Evolutionary conservation across 1,284 basidiomycete species (phyloP).

Genomic region (Porogramme epimiltina): DNA sequence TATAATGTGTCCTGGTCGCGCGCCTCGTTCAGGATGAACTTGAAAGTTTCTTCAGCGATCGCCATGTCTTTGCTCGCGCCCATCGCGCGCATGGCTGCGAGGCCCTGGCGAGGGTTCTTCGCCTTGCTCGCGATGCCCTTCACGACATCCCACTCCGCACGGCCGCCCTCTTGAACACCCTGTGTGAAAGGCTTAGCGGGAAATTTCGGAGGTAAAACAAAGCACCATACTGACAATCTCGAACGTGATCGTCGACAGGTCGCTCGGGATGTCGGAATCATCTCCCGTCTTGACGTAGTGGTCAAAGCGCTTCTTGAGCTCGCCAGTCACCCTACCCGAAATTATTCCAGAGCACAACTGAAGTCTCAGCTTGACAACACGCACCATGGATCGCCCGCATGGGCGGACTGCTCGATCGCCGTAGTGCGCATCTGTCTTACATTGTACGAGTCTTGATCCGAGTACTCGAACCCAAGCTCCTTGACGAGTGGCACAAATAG

Average conservation of each 20-base stretch:
- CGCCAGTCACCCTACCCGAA: constrained; percentile 64
- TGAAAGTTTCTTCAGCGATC: constrained; percentile 60
- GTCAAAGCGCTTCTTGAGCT: constrained; percentile 77
- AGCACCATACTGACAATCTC: constrained; percentile 45
- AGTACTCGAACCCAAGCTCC: constrained; percentile 80
- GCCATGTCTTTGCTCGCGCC: constrained; percentile 44
- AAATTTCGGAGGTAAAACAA: background rate
- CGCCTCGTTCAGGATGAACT: constrained; percentile 55
- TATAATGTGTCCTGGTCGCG: constrained; percentile 69
- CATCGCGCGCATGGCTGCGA: constrained; percentile 67
- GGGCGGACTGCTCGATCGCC: constrained; percentile 72
- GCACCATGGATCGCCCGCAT: constrained; percentile 61
- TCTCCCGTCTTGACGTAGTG: constrained; percentile 75
- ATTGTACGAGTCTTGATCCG: constrained; percentile 70
- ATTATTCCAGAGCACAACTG: background rate
- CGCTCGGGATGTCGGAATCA: constrained; percentile 79
- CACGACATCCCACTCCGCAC: constrained; percentile 77
- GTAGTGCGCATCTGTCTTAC: constrained; percentile 77
- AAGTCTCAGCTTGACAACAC: constrained; percentile 2
- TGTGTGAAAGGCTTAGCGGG: constrained; percentile 36
- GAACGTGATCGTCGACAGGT: constrained; percentile 64
- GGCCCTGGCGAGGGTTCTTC: constrained; percentile 70
- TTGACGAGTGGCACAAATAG: constrained; percentile 83
- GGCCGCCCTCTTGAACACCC: constrained; percentile 51
- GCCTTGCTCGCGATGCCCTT: constrained; percentile 74